Evolutionary conservation across 164 flowering plant species (phyloP).

Genomic region (Vitis rupestris): DNA sequence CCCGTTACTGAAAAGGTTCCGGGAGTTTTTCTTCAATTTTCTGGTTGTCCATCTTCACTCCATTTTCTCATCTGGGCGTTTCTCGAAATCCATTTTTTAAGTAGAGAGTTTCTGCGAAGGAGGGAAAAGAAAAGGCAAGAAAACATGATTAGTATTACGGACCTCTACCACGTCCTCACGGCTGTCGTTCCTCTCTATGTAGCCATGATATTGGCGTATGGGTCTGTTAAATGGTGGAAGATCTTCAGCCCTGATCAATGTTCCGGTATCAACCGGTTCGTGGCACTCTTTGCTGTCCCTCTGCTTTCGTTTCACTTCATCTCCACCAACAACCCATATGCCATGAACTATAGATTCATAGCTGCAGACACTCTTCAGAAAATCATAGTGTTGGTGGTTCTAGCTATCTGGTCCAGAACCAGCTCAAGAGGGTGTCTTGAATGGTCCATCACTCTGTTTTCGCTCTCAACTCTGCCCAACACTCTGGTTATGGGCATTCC

Average conservation of each 20-base stretch:
- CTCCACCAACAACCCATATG: slow-evolving; percentile 29
- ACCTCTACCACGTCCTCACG: slow-evolving; percentile 24
- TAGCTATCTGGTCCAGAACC: slow-evolving; percentile 22
- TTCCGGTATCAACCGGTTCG: slow-evolving; percentile 37
- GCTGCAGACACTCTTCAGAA: slow-evolving; percentile 39
- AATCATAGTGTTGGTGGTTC: slow-evolving; percentile 19
- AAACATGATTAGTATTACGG: slow-evolving; percentile 16
- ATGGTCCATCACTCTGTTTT: slow-evolving; percentile 33
- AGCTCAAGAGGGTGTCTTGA: slow-evolving; percentile 22
- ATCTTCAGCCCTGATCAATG: slow-evolving; percentile 34
- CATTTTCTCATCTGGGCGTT: no score
- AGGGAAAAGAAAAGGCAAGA: not conserved
- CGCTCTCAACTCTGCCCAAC: slow-evolving; percentile 33
- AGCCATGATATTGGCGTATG: slow-evolving; percentile 33
- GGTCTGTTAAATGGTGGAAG: slow-evolving; percentile 35
- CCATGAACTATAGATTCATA: slow-evolving; percentile 31
- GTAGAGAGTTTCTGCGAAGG: no score
- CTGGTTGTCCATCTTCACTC: no score
- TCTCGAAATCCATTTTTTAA: no score
- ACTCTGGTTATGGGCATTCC: slow-evolving; percentile 41
- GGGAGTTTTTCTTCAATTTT: no score
- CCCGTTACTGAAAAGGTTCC: no score
- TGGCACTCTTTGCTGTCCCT: slow-evolving; percentile 34
- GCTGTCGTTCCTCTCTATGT: slow-evolving; percentile 29
- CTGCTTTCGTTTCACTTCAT: slow-evolving; percentile 37